phyloP scores from a whole-genome alignment of 163 green algal species.

The Prototheca wickerhamii region DNA sequence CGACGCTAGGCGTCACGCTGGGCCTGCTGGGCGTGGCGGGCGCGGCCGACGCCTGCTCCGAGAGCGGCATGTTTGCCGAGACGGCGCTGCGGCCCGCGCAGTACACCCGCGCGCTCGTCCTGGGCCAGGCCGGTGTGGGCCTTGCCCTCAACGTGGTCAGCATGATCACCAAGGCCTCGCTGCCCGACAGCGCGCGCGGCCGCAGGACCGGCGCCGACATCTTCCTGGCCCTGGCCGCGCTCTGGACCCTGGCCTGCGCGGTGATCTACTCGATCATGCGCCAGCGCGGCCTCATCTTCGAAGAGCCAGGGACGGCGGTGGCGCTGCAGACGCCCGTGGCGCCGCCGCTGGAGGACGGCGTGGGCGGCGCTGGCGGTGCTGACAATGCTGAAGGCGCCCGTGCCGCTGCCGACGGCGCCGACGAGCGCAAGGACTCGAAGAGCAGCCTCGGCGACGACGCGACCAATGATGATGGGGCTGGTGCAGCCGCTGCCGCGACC shows the following conservation, averaged over 20 bases:
- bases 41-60: slow-evolving; percentile 47
- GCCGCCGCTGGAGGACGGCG: no score
- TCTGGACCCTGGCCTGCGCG: not conserved
- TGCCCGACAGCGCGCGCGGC: not conserved
- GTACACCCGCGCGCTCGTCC: slow-evolving; percentile 43
- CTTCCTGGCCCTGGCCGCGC: not conserved
- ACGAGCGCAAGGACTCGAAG: no score
- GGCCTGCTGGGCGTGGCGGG: slow-evolving; percentile 44
- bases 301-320: no score
- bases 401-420: no score
- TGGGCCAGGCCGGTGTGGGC: not conserved
- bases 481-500: no score
- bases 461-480: no score
- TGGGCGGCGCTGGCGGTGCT: no score
- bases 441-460: no score
- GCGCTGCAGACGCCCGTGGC: no score
- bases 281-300: not conserved
- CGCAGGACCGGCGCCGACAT: not conserved
- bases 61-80: slow-evolving; percentile 68
- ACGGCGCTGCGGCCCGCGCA: slow-evolving; percentile 42
- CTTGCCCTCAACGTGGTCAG: not conserved
- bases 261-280: not conserved
- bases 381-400: no score
- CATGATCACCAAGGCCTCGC: not conserved
- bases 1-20: slow-evolving; percentile 30